Evolutionary conservation across 1,139 yeast species (phyloP), one percentile per base, ranked within the genome.

Genomic region (Sugiyamaella neomexicana): DNA sequence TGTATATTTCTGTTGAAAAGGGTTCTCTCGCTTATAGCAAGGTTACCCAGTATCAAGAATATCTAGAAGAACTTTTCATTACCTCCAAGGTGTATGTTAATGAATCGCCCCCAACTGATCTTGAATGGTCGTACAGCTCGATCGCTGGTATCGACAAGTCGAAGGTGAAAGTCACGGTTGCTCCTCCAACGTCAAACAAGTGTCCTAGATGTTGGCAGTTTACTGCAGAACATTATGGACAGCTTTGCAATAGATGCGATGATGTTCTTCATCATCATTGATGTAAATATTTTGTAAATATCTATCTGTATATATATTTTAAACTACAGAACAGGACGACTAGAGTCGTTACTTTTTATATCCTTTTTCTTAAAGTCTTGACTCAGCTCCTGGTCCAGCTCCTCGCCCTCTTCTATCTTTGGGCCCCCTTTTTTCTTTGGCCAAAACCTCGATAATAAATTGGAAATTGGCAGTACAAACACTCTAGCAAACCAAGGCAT

Each of bases 131-230:
- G 13, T 73, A 72, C 57, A 56, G 57, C 20, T 63, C 64, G n/a
- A 52, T 60, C n/a, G 57, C 66, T 2, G 62, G 57, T 0, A 57
- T 74, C 4, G 72, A 68, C 20, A 75, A 71, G 1, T 65, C 63
- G 1, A 56, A 55, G 1, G 61, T 80, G 2, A 59, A 61, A 0
- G 69, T 81, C 5, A 63, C 73, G 10, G 77, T 82, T 5, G 68
- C 72, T 8, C 77, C 76, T 3, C 79, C 89, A 0, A 60, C 70
- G 0, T 66, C 72, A 4, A 71, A 72, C 52, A 89, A 89, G 65
- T 93, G 99, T 68, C 96, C 96, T 1, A 79, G 99, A 66, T 93
- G 99, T 70, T 93, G 99, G 99, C 89, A 89, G 65, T 83, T 73
- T 65, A 80, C 80, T 13, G 76, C 95, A 0, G 68, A 68, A 0